A percentile compares a stretch with the other conserved stretches of the same genome.
Conservation (phyloP, 208 protist species). For the Angomonas deanei region DNA sequence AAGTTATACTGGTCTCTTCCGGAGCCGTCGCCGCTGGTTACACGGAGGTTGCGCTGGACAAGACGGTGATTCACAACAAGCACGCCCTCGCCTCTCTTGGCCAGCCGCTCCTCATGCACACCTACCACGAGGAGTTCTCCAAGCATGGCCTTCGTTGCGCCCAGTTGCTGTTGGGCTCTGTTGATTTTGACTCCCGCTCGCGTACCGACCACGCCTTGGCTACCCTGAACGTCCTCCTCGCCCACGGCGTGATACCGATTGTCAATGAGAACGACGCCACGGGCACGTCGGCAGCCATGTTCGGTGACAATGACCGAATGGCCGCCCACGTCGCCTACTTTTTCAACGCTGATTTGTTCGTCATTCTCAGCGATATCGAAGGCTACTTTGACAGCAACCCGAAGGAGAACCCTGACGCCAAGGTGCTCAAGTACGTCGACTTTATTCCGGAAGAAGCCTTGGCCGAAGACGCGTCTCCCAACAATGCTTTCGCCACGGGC, state of each 20-base stretch:
- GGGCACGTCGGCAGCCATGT: slow-evolving; percentile 18
- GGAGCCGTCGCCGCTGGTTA: slow-evolving; percentile 61
- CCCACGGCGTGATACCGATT: slow-evolving; percentile 41
- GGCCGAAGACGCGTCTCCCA: slow-evolving; percentile 17
- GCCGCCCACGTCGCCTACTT: slow-evolving; percentile 39
- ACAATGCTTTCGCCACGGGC: slow-evolving; percentile 23
- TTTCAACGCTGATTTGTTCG: slow-evolving; percentile 39
- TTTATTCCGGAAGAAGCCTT: slow-evolving; percentile 11
- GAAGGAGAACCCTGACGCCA: slow-evolving; percentile 21
- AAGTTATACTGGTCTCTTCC: slow-evolving; percentile 75
- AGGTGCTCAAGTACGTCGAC: slow-evolving; percentile 19
- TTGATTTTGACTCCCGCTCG: slow-evolving; percentile 32
- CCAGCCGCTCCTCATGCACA: slow-evolving; percentile 51
- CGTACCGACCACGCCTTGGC: slow-evolving; percentile 16
- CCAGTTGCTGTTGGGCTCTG: slow-evolving; percentile 51
- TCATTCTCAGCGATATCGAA: slow-evolving; percentile 63
- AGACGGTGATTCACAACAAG: slow-evolving; percentile 11
- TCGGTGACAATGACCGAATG: slow-evolving; percentile 57
- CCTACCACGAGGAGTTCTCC: slow-evolving; percentile 51
- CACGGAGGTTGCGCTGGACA: slow-evolving; percentile 25
- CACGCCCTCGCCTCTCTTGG: slow-evolving; percentile 42
- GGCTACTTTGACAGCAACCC: slow-evolving; percentile 37
- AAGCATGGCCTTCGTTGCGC: slow-evolving; percentile 27
- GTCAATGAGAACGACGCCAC: slow-evolving; percentile 80
- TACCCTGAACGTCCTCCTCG: slow-evolving; percentile 43